Evolutionary conservation across 441 rosid genomes (phyloP).

Genomic region (Capsella rubella): DNA sequence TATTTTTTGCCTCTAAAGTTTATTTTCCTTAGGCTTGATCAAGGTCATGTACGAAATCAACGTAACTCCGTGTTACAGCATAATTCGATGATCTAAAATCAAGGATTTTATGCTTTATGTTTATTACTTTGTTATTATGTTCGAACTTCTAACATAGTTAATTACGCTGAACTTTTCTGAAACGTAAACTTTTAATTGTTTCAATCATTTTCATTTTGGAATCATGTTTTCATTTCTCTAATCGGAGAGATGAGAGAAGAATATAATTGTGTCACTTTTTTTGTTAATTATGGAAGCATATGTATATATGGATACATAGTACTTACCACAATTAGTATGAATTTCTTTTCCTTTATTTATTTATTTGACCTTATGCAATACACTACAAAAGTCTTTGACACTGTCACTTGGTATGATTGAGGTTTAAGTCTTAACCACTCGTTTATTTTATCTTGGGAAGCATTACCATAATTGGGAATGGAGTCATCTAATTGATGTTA

Average conservation of each 20-base stretch:
- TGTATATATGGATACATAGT: conserved; percentile 33
- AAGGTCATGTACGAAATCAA: conserved; percentile 12
- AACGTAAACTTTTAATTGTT: neutral
- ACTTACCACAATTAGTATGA: conserved; percentile 42
- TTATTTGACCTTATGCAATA: conserved; percentile 13
- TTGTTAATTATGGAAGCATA: conserved; percentile 5
- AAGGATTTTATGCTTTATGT: neutral
- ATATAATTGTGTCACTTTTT: neutral
- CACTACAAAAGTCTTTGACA: conserved; percentile 28
- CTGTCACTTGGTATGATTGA: conserved; percentile 41
- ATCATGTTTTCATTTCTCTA: neutral
- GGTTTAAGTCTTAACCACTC: conserved; percentile 35
- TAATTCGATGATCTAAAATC: neutral
- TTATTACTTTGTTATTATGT: neutral
- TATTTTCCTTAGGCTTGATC: conserved; percentile 2
- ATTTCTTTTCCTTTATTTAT: neutral
- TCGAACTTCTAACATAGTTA: neutral
- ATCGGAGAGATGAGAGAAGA: neutral
- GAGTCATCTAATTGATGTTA: conserved; percentile 13
- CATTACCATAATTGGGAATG: conserved; percentile 1
- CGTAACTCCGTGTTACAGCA: conserved; percentile 1
- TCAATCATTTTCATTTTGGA: neutral
- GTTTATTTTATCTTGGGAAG: conserved; percentile 11
- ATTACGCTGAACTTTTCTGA: neutral
- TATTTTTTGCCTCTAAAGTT: neutral